A percentile compares a stretch with the other conserved stretches of the same genome.
These are phyloP conservation scores for Piloderma croceum DNA, from an alignment of 768 basidiomycete genomes.

Conservation along the genomic window DNA sequence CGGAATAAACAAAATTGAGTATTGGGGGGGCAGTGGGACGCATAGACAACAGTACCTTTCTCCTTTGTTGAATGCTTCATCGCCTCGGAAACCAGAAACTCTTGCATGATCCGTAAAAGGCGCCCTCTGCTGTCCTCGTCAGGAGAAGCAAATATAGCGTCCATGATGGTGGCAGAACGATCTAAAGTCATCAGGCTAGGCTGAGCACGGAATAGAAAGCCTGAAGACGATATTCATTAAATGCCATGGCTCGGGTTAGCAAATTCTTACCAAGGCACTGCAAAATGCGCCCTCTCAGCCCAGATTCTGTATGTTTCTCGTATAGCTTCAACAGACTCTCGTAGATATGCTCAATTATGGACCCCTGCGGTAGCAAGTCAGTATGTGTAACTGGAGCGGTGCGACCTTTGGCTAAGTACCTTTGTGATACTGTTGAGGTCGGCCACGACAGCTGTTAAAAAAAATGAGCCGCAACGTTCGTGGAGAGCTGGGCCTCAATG, in stretches of 20 bases:
- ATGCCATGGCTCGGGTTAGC: background rate
- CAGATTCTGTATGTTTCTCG: constrained; percentile 51
- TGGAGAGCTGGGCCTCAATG: background rate
- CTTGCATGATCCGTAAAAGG: constrained; percentile 83
- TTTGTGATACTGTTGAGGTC: constrained; percentile 57
- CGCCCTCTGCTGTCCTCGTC: constrained; percentile 70
- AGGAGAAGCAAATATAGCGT: constrained; percentile 71
- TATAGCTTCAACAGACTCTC: constrained; percentile 65
- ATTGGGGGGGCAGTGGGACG: background rate
- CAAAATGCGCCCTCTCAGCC: constrained; percentile 65
- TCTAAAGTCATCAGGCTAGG: constrained; percentile 86
- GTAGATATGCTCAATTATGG: constrained; percentile 84
- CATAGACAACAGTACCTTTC: constrained; percentile 42
- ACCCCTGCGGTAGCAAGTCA: constrained; percentile 35
- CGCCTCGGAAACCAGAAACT: constrained; percentile 82
- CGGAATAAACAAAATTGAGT: constrained; percentile 2
- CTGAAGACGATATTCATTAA: constrained; percentile 31
- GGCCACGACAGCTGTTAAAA: constrained; percentile 41
- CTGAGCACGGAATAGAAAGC: constrained; percentile 88
- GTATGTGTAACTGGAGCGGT: too few relatives aligned
- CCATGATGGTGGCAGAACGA: constrained; percentile 79
- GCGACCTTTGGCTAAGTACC: constrained; percentile 26
- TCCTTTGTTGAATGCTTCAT: constrained; percentile 68
- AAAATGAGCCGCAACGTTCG: background rate
- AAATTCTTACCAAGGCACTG: constrained; percentile 72